phyloP scores from a whole-genome alignment of 139 green algal species.

The Tetraselmis striata region DNA sequence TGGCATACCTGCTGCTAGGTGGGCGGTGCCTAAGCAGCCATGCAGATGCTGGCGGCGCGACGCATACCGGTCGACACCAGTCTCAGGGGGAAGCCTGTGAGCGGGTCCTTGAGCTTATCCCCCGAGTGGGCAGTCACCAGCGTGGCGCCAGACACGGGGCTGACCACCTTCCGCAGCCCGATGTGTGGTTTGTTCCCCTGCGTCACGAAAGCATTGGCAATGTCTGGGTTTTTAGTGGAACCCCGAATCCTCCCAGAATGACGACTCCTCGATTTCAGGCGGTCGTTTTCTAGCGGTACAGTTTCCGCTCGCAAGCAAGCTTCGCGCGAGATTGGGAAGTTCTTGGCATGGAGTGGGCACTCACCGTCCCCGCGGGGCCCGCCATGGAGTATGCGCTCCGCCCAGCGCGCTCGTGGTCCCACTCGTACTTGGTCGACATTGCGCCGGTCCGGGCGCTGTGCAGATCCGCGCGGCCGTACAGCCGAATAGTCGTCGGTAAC shows the following conservation, averaged over 20 bases:
- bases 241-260: too few relatives aligned
- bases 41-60: neutral
- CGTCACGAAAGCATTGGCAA: neutral
- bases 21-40: neutral
- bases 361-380: neutral
- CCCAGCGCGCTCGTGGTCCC: neutral
- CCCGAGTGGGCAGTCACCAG: neutral
- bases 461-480: too few relatives aligned
- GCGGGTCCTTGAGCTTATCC: neutral
- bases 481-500: too few relatives aligned
- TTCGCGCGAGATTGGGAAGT: neutral
- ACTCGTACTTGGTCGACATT: neutral
- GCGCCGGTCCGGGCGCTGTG: too few relatives aligned
- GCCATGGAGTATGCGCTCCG: neutral
- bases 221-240: too few relatives aligned
- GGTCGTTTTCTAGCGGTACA: neutral
- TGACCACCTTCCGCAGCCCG: neutral
- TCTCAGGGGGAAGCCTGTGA: neutral
- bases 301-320: neutral
- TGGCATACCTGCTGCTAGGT: neutral
- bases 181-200: neutral
- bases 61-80: neutral
- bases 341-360: neutral
- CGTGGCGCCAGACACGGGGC: neutral
- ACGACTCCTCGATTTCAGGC: neutral